Percentiles rank a stretch among this genome's conserved stretches.
These are phyloP conservation scores for Rhododendron simsii DNA, from an alignment of 148 eudicot species.

Conservation along the genomic window DNA sequence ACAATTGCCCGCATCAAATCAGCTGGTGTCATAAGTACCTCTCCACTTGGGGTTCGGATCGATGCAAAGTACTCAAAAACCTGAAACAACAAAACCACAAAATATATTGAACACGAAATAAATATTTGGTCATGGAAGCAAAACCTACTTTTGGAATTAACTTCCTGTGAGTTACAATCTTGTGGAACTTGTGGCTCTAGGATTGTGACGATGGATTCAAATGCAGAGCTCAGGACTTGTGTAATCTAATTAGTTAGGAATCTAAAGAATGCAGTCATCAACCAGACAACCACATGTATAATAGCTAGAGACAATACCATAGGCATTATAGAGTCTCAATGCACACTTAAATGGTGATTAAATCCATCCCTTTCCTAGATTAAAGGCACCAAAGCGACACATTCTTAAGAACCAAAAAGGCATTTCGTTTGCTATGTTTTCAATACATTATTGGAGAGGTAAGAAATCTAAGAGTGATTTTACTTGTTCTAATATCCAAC, in stretches of 20 bases:
- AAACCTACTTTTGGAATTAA: not conserved
- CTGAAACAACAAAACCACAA: constrained; percentile 22
- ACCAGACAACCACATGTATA: not conserved
- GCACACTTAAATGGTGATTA: not conserved
- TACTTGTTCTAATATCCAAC: not conserved
- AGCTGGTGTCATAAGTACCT: constrained; percentile 69
- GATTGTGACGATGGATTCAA: not conserved
- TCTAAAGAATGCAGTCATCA: not conserved
- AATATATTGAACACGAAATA: not conserved
- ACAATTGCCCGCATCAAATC: constrained; percentile 91
- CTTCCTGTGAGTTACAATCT: not conserved
- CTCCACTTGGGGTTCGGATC: constrained; percentile 35
- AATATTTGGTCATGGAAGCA: not conserved
- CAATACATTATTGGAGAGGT: not conserved
- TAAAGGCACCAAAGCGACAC: not conserved
- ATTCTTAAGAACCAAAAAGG: not conserved
- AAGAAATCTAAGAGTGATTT: not conserved
- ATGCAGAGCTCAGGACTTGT: not conserved
- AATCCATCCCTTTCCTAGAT: not conserved
- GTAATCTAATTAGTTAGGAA: too few species aligned
- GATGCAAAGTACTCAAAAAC: constrained; percentile 96
- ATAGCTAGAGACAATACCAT: not conserved
- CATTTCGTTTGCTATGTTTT: not conserved
- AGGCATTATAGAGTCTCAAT: too few species aligned
- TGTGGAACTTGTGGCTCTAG: not conserved